These are phyloP conservation scores for Pharus latifolius DNA, from an alignment of 176 grass and related monocot genomes.

Conservation along the genomic window DNA sequence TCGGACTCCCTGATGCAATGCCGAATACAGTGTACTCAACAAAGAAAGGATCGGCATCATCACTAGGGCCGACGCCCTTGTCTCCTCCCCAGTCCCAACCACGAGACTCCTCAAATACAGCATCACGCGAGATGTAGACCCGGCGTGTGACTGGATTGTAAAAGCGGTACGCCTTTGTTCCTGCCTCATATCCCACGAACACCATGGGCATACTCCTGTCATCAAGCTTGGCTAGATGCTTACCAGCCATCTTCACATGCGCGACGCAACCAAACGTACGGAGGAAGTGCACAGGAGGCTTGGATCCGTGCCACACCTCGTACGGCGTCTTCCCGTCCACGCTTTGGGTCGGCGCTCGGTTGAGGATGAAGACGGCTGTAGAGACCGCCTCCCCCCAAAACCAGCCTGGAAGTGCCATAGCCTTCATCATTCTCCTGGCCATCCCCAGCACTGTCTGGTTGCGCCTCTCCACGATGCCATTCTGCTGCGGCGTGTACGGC, in stretches of 20 bases:
- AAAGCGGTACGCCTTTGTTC: too few species aligned
- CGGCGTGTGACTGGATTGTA: background rate
- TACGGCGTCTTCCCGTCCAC: too few species aligned
- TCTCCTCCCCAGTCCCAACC: background rate
- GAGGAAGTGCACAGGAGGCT: too few species aligned
- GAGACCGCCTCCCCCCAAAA: too few species aligned
- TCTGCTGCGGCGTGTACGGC: background rate
- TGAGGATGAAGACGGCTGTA: too few species aligned
- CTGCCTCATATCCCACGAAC: background rate
- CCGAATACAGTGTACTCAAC: too few species aligned
- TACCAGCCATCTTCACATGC: too few species aligned
- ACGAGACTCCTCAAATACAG: background rate
- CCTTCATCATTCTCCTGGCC: background rate
- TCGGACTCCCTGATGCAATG: too few species aligned
- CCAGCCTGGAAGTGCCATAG: too few species aligned
- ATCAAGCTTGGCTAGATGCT: background rate
- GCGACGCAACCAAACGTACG: background rate
- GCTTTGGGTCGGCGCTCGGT: background rate
- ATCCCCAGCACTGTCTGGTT: background rate
- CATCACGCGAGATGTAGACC: background rate
- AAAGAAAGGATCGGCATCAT: background rate
- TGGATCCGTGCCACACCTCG: too few species aligned
- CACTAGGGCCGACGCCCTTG: background rate
- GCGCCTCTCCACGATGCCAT: background rate
- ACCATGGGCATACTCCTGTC: background rate